Base-by-base conservation (phyloP, 202 grass and related monocot genomes). In the Musa balbisiana region DNA sequence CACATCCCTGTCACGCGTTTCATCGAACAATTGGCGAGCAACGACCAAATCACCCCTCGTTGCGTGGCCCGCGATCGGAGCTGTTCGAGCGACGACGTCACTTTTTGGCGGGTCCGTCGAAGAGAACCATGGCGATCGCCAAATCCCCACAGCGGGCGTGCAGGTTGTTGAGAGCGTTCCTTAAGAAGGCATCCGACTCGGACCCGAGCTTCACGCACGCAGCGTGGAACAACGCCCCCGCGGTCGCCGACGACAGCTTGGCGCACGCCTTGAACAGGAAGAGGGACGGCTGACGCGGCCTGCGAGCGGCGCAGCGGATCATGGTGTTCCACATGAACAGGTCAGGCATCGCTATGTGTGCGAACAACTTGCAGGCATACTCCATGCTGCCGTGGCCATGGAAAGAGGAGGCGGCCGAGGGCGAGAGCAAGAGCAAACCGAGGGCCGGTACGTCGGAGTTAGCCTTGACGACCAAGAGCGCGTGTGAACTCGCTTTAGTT, bases 321-420 rank as follows among this genome's bases (percentile, higher is more conserved):
- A 90, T 73, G 78, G 84, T 51, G 50, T 86, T 86, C 72, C 83
- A 85, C 76, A 84, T 82, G 67, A 86, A 87, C 53, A 87, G 67
- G 81, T 90, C 82, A 26, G 79, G 82, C 29, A 62, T 9, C 6
- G 67, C 72, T 10, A 87, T 90, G 82, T 79, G 75, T 20, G 84
- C 82, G 62, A 84, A 87, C 72, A 84, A 16, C 24, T 64, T 80
- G 67, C 62, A 67, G 14, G 88, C 84, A 80, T 90, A 82, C 53
- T 73, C 79, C 75, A 86, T 84, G 27, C 21, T 67, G 65, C 78
- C 75, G n/a, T 3, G 71, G 73, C 62, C 14, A 3, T 50, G 4
- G 29, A 10, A 13, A n/a, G 64, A 81, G 9, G 13, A 12, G 3
- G 79, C 23, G 15, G 51, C 83, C 0, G 75, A 75, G n/a, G 86